Conservation (phyloP, 2,329 filamentous ascomycete species). For the Fusarium sp. region DNA sequence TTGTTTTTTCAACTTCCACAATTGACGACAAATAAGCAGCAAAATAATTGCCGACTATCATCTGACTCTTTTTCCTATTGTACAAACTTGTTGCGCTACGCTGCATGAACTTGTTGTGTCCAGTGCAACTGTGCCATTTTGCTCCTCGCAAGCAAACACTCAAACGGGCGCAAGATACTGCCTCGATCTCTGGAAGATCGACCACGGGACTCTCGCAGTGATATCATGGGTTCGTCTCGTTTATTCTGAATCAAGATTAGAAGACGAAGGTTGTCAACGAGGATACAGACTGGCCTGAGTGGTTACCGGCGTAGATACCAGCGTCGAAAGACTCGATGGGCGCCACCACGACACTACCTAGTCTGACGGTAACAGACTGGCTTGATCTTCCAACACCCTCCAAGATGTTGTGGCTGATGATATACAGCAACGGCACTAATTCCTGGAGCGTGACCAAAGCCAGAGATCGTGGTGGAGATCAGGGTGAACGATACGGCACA, state of each 20-base stretch:
- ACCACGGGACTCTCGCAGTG: no score
- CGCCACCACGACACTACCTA: neutral
- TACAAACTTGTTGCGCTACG: neutral
- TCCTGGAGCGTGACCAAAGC: neutral
- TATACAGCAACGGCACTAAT: neutral
- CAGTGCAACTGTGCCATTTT: neutral
- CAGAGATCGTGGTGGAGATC: neutral
- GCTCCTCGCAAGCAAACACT: neutral
- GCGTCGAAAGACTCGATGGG: neutral
- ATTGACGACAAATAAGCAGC: neutral
- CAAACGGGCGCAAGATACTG: neutral
- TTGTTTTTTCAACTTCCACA: neutral
- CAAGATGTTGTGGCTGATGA: accelerated
- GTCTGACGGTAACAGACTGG: neutral
- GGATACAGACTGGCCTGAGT: neutral
- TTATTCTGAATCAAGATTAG: neutral
- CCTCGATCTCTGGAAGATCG: neutral
- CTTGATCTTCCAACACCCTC: accelerated
- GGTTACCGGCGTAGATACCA: neutral
- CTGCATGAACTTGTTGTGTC: neutral
- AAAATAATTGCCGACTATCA: neutral
- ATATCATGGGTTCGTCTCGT: neutral
- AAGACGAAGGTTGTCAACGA: no score
- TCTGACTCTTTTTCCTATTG: neutral
- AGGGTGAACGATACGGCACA: neutral